Base-by-base conservation (phyloP, 208 protist species). In the Angomonas ambiguus region DNA sequence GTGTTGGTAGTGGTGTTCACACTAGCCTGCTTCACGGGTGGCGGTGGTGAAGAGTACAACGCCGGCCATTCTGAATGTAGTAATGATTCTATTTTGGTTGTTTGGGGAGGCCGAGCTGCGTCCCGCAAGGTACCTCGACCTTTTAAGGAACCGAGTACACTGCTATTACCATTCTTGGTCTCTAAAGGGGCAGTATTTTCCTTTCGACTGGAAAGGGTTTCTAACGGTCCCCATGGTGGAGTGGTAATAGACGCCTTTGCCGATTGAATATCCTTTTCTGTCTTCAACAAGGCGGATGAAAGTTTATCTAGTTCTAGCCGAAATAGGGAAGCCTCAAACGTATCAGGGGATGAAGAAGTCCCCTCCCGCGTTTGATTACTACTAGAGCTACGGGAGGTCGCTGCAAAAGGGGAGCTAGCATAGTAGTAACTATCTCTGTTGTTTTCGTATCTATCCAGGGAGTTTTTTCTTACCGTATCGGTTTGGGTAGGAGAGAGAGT, bases 31-130 rank as follows among this genome's bases (percentile, higher is more conserved):
- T 41, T 41, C 13, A 5, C 35, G 35, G 35, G 5, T 5, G 35
- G 35, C 13, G 35, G 35, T 41, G 35, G 35, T 41, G 45, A 27
- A 3, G 45, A 24, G 24, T 53, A 53, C 45, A 53, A 24, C 3
- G 45, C 8, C 18, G 45, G 20, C 45, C 45, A 53, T 13, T 53
- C 0, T 16, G 0, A 64, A 1, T 27, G 2, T 72, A 32, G 60
- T 48, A 60, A 1, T 58, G 65, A 35, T 13, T 62, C 55, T 71
- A 45, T 71, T 34, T 49, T 49, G 5, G 35, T 41, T 5, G 5
- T 5, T 41, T 41, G 35, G 8, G 35, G 35, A 41, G 8, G 35
- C 8, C 35, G 35, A 41, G 8, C 5, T 5, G 35, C 35, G 35
- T 13, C 35, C 35, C 5, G 13, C 5, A 41, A n/a, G n/a, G n/a